Conservation (phyloP, 176 grass and related monocot genomes). For the Rhynchospora breviuscula region DNA sequence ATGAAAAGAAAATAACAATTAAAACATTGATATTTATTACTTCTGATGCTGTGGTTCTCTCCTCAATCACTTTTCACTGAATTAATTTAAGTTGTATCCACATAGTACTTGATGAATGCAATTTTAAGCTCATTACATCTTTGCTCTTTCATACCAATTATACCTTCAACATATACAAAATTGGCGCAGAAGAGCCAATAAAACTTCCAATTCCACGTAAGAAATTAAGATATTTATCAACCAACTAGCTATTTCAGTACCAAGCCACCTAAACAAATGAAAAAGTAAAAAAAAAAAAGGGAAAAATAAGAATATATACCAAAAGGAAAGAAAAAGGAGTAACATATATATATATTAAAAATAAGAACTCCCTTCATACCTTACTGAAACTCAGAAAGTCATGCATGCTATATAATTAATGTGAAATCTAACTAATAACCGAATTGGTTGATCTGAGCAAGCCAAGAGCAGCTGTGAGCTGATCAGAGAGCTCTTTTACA, state of each 20-base stretch:
- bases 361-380: neutral
- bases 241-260: no score
- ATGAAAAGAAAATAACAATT: neutral
- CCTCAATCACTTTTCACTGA: neutral
- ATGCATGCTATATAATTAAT: neutral
- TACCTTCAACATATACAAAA: no score
- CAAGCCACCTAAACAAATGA: no score
- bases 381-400: neutral
- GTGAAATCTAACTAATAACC: neutral
- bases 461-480: slow-evolving; percentile 38
- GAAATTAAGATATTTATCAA: no score
- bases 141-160: neutral
- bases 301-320: neutral
- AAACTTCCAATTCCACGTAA: neutral
- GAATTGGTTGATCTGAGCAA: slow-evolving; percentile 29
- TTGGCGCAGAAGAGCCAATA: no score
- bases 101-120: neutral
- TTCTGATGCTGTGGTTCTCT: neutral
- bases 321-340: neutral
- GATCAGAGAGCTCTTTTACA: slow-evolving; percentile 53
- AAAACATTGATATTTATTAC: neutral
- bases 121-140: neutral
- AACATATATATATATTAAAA: neutral
- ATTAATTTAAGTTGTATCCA: neutral
- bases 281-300: neutral